A percentile compares a stretch with the other conserved stretches of the same genome.
Evolutionary conservation across 176 grass and related monocot species (phyloP).

Genomic region (Oropetium thomaeum): DNA sequence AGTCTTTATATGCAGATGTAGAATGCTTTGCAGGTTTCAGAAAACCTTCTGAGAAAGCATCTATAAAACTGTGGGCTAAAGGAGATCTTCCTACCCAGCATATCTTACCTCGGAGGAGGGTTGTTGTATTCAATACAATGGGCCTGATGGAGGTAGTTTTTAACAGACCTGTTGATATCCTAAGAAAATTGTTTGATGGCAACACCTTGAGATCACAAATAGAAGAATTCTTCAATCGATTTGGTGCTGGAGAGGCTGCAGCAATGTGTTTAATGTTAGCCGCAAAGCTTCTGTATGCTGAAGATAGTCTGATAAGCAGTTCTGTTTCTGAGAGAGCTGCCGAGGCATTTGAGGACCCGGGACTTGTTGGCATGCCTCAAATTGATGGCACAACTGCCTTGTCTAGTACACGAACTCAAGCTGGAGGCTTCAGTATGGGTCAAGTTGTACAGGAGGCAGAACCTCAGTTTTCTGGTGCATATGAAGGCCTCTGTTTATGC

Average conservation of each 20-base stretch:
- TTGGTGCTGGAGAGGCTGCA: slow-evolving; percentile 84
- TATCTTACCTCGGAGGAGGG: slow-evolving; percentile 84
- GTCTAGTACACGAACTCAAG: slow-evolving; percentile 59
- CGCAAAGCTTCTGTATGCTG: slow-evolving; percentile 70
- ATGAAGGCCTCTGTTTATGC: slow-evolving; percentile 96
- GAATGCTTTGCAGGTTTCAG: slow-evolving; percentile 64
- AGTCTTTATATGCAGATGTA: slow-evolving; percentile 82
- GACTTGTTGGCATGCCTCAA: slow-evolving; percentile 84
- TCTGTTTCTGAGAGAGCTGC: slow-evolving; percentile 80
- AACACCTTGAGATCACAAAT: slow-evolving; percentile 73
- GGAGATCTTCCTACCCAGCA: slow-evolving; percentile 96
- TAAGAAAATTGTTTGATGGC: slow-evolving; percentile 84
- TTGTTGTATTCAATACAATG: slow-evolving; percentile 88
- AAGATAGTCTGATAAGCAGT: slow-evolving; percentile 77
- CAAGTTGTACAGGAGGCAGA: slow-evolving; percentile 95
- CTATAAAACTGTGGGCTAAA: slow-evolving; percentile 76
- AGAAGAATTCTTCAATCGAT: slow-evolving; percentile 93
- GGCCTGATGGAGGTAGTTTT: slow-evolving; percentile 90
- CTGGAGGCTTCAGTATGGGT: slow-evolving; percentile 98
- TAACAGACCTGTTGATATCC: slow-evolving; percentile 94
- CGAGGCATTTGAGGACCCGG: slow-evolving; percentile 93
- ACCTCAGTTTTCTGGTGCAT: slow-evolving; percentile 89
- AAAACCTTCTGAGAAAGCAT: slow-evolving; percentile 55
- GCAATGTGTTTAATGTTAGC: slow-evolving; percentile 98
- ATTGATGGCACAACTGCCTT: slow-evolving; percentile 63